Percentiles rank a stretch among this genome's conserved stretches.
These are phyloP conservation scores for Marsdenia floribunda DNA, from an alignment of 257 asterid genomes.

Conservation along the genomic window DNA sequence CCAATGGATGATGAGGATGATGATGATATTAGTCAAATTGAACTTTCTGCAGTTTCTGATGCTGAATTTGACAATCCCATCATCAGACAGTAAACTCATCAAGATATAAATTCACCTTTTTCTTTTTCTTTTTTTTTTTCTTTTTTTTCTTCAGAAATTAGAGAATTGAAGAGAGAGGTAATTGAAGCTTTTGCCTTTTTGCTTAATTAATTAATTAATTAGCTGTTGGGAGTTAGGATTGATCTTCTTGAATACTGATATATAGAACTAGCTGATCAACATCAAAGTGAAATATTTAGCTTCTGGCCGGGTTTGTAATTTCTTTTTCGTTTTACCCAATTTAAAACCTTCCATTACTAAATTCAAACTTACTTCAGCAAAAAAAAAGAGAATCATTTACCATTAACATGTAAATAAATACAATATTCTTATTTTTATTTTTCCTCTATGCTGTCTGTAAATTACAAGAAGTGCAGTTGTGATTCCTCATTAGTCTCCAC, in stretches of 20 bases:
- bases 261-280: neutral
- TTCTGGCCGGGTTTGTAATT: neutral
- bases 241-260: neutral
- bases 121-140: neutral
- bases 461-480: neutral
- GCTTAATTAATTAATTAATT: neutral
- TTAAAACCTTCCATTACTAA: neutral
- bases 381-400: neutral
- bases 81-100: conserved; percentile 19
- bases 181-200: conserved; percentile 11
- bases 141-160: no score
- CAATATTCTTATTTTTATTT: neutral
- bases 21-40: conserved; percentile 56
- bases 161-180: neutral
- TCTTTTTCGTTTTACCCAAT: neutral
- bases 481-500: neutral
- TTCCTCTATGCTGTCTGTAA: neutral
- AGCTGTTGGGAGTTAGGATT: neutral
- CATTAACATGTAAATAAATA: neutral
- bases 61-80: conserved; percentile 28
- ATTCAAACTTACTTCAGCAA: neutral
- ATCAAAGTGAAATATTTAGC: neutral
- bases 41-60: conserved; percentile 53
- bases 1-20: conserved; percentile 55
- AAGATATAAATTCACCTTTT: neutral